Percentiles rank a stretch among this genome's conserved stretches.
phyloP scores from a whole-genome alignment of 2,329 filamentous ascomycete species.

The Magnaporthiopsis incrustans region DNA sequence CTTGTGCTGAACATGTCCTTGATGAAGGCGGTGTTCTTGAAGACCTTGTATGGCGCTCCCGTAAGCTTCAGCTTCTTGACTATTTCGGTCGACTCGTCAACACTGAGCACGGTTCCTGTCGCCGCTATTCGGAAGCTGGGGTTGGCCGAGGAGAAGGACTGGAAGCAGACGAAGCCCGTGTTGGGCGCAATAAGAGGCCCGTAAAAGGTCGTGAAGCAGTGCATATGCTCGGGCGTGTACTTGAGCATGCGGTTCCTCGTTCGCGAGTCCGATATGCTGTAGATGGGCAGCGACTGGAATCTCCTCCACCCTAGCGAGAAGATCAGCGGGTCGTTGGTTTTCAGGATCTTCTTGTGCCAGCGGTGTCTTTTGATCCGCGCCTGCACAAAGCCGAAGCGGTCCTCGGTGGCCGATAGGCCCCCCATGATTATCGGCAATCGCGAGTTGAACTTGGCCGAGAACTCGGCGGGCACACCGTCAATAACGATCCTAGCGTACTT shows the following conservation, averaged over 20 bases:
- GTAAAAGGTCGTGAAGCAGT: slow-evolving; percentile 94
- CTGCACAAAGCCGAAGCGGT: slow-evolving; percentile 92
- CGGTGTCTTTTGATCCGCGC: slow-evolving; percentile 93
- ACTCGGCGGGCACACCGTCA: slow-evolving; percentile 84
- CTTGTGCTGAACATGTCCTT: slow-evolving; percentile 95
- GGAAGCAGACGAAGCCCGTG: slow-evolving; percentile 90
- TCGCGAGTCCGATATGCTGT: slow-evolving; percentile 89
- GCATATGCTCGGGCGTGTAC: slow-evolving; percentile 98
- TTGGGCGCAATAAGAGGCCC: slow-evolving; percentile 92
- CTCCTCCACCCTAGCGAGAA: slow-evolving; percentile 94
- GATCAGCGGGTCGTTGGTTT: slow-evolving; percentile 95
- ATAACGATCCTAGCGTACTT: slow-evolving; percentile 90
- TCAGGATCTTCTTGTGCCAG: slow-evolving; percentile 99
- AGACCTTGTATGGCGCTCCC: slow-evolving; percentile 77
- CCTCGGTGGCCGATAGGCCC: slow-evolving; percentile 87
- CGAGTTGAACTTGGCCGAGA: slow-evolving; percentile 73
- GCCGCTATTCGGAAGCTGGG: slow-evolving; percentile 92
- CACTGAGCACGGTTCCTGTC: slow-evolving; percentile 85
- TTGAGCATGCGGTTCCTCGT: slow-evolving; percentile 97
- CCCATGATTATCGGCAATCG: slow-evolving; percentile 80
- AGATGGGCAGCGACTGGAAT: slow-evolving; percentile 87
- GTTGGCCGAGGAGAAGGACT: slow-evolving; percentile 75
- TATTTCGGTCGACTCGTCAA: slow-evolving; percentile 93
- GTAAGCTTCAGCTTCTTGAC: slow-evolving; percentile 94
- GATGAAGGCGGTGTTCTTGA: slow-evolving; percentile 98